A percentile compares a stretch with the other conserved stretches of the same genome.
These are phyloP conservation scores for Ogataea corticis DNA, from an alignment of 805 yeast genomes.

Conservation along the genomic window DNA sequence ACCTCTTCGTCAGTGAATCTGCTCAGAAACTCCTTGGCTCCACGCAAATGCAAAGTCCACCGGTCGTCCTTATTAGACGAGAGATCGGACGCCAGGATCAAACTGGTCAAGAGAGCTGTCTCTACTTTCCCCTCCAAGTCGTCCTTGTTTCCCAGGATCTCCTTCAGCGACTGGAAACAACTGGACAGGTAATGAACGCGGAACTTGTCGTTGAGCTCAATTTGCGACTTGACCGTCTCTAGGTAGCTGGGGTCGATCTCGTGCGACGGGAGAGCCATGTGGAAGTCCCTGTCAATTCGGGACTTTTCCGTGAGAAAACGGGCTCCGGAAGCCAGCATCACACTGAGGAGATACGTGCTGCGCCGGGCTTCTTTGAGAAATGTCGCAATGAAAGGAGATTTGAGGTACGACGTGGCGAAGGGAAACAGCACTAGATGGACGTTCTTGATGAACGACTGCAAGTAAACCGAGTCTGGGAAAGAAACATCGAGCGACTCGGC, in stretches of 20 bases:
- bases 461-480: constrained; percentile 25
- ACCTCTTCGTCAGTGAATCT: constrained; percentile 36
- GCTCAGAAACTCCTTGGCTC: constrained; percentile 59
- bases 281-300: constrained; percentile 20
- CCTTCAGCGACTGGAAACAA: constrained; percentile 59
- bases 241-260: constrained; percentile 10
- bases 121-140: constrained; percentile 52
- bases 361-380: constrained; percentile 32
- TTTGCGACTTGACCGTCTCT: constrained; percentile 18
- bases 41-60: constrained; percentile 64
- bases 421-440: constrained; percentile 33
- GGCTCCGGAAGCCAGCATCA: constrained; percentile 72
- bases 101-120: constrained; percentile 63
- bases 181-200: constrained; percentile 60
- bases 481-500: constrained; percentile 22
- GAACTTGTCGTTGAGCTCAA: constrained; percentile 51
- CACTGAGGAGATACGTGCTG: constrained; percentile 62
- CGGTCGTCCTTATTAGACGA: constrained; percentile 52
- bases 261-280: constrained; percentile 6
- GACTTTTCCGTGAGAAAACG: constrained; percentile 38
- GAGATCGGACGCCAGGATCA: constrained; percentile 60
- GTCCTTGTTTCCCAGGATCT: constrained; percentile 39
- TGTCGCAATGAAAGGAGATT: constrained; percentile 29
- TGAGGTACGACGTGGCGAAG: constrained; percentile 27
- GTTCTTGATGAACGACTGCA: constrained; percentile 30